Percentiles rank a stretch among this genome's conserved stretches.
Conservation (phyloP, 495 filamentous ascomycete genomes). For the Annulohypoxylon maeteangense region DNA sequence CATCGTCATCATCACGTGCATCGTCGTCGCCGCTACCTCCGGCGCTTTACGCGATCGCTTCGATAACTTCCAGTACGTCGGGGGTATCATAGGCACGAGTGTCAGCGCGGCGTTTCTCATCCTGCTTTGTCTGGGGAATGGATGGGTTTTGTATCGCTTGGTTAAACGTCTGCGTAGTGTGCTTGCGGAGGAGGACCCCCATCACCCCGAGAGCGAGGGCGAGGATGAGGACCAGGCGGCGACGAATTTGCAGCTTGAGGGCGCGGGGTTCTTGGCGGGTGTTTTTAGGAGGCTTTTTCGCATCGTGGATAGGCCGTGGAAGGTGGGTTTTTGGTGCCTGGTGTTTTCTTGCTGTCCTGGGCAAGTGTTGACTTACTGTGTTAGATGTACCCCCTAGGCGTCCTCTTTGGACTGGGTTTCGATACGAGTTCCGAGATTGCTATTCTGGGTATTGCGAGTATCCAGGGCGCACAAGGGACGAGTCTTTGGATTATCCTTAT, state of each 20-base stretch:
- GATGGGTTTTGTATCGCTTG: constrained; percentile 83
- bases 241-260: constrained; percentile 75
- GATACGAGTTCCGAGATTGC: constrained; percentile 97
- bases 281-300: constrained; percentile 82
- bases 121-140: constrained; percentile 83
- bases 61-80: constrained; percentile 80
- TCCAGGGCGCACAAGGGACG: constrained; percentile 85
- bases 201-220: constrained; percentile 26
- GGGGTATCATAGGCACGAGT: constrained; percentile 85
- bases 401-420: constrained; percentile 93
- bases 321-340: constrained; percentile 49
- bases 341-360: background rate
- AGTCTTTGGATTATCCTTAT: constrained; percentile 95
- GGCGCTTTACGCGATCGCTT: constrained; percentile 83
- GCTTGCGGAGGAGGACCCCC: constrained; percentile 51
- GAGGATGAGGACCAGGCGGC: constrained; percentile 60
- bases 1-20: constrained; percentile 89
- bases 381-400: constrained; percentile 86
- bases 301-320: constrained; percentile 92
- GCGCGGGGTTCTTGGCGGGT: constrained; percentile 76
- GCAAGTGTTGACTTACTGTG: background rate
- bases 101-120: constrained; percentile 86
- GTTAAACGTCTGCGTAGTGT: constrained; percentile 72
- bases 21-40: constrained; percentile 89
- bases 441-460: constrained; percentile 85